Evolutionary conservation across 139 green algal genomes (phyloP), one percentile per base, ranked within the genome.

Genomic region (Ettlia oleoabundans): DNA sequence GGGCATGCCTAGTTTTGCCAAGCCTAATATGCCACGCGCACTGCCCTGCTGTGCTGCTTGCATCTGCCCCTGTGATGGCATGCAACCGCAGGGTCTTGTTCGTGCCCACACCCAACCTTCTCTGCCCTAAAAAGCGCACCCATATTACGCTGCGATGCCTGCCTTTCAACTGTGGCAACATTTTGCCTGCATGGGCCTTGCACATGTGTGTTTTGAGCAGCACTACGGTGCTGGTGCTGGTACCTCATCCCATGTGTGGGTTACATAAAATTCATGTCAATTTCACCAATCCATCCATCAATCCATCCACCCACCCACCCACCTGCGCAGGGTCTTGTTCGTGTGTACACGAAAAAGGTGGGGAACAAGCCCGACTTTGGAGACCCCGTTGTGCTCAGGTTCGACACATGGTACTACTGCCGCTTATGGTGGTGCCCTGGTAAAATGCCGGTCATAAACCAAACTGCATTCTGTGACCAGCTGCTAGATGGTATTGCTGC

Each of bases 51-150:
- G 47, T 6, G n/a, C n/a, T n/a, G n/a, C n/a, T n/a, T n/a, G n/a
- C n/a, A n/a, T n/a, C n/a, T n/a, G n/a, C n/a, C n/a, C n/a, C n/a
- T n/a, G n/a, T n/a, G n/a, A n/a, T 47, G 13, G 6, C 33, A 28
- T 41, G 33, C 30, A n/a, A n/a, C n/a, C 40, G 30, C 73, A 94
- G 79, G 85, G 81, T 26, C 43, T 89, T 28, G 95, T 98, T 41
- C 92, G 97, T 10, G 94, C 98, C n/a, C 99, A 98, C 92, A 99
- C 97, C n/a, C n/a, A n/a, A n/a, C n/a, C n/a, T n/a, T n/a, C n/a
- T n/a, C n/a, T n/a, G n/a, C n/a, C n/a, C n/a, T n/a, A n/a, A n/a
- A n/a, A n/a, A n/a, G n/a, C n/a, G n/a, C n/a, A n/a, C n/a, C n/a
- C n/a, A n/a, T n/a, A n/a, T n/a, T n/a, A n/a, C n/a, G n/a, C n/a